Conservation (phyloP, 2,329 filamentous ascomycete species). For the Alternaria postmessia region DNA sequence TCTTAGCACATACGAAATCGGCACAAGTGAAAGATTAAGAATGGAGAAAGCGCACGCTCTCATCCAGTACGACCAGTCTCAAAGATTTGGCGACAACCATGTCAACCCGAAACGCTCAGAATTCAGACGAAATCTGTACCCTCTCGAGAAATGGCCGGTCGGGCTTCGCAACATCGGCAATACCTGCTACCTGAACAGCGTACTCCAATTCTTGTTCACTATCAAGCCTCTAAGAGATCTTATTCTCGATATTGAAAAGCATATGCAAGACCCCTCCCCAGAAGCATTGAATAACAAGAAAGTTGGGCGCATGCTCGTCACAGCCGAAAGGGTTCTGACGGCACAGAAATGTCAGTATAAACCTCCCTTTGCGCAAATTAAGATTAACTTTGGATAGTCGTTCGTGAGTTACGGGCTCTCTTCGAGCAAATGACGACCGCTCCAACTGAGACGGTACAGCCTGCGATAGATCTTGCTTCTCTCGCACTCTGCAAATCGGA, state of each 20-base stretch:
- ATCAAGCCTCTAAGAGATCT: conserved; percentile 82
- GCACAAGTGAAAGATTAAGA: conserved; percentile 55
- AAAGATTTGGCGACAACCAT: conserved; percentile 29
- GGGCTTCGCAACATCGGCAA: conserved; percentile 95
- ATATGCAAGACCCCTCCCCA: conserved; percentile 72
- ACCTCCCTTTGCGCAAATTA: conserved; percentile 47
- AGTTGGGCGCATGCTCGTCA: conserved; percentile 76
- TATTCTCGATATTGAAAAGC: conserved; percentile 76
- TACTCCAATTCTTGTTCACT: conserved; percentile 94
- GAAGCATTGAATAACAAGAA: conserved; percentile 70
- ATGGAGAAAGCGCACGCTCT: conserved; percentile 59
- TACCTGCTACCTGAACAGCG: conserved; percentile 96
- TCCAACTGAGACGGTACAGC: conserved; percentile 68
- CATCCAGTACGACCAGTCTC: conserved; percentile 49
- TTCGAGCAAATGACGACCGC: conserved; percentile 76
- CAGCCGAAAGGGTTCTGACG: conserved; percentile 64
- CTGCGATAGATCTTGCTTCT: conserved; percentile 79
- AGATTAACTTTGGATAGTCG: conserved; percentile 63
- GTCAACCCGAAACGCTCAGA: conserved; percentile 20
- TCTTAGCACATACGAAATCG: conserved; percentile 50
- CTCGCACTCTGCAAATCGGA: conserved; percentile 74
- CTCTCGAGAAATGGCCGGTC: conserved; percentile 71
- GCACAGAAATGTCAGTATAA: conserved; percentile 75
- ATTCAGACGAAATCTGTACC: conserved; percentile 35
- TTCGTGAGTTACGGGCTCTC: conserved; percentile 73